These are phyloP conservation scores for Tetrapyrgos nigripes DNA, from an alignment of 1,284 basidiomycete genomes.

Conservation along the genomic window DNA sequence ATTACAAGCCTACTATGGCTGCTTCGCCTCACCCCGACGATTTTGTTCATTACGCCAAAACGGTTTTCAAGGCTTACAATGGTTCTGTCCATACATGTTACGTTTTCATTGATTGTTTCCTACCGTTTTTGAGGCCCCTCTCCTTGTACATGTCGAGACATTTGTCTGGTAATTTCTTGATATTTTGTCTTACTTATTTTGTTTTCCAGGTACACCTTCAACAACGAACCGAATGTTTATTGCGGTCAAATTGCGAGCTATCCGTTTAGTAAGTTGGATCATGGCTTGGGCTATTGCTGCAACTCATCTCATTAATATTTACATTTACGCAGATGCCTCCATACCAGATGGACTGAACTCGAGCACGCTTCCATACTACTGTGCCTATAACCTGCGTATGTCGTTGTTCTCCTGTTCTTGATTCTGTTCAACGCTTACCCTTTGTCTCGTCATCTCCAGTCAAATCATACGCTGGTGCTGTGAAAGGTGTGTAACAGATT, in stretches of 20 bases:
- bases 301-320: not conserved
- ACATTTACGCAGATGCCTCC: constrained; percentile 23
- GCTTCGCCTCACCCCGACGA: constrained; percentile 53
- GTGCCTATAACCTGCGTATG: constrained; percentile 49
- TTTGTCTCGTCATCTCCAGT: constrained; percentile 32
- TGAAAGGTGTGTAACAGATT: constrained; percentile 39
- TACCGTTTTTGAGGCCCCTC: not conserved
- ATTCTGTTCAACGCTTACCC: not conserved
- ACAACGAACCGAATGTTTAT: constrained; percentile 50
- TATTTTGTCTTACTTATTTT: not conserved
- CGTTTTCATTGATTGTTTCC: constrained; percentile 1
- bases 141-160: not conserved
- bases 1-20: constrained; percentile 52
- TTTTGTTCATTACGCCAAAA: constrained; percentile 53
- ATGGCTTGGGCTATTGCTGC: not conserved
- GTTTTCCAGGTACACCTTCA: constrained; percentile 50
- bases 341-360: constrained; percentile 45
- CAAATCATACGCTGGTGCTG: constrained; percentile 53
- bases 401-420: constrained; percentile 1
- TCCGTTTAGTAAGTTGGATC: constrained; percentile 47
- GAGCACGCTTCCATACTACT: constrained; percentile 47
- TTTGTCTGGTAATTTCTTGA: not conserved
- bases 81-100: constrained; percentile 55
- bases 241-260: constrained; percentile 44
- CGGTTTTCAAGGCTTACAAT: constrained; percentile 53